Evolutionary conservation across 768 basidiomycete species (phyloP), one percentile per base, ranked within the genome.

Genomic region (Trichaptum fuscoviolaceum): DNA sequence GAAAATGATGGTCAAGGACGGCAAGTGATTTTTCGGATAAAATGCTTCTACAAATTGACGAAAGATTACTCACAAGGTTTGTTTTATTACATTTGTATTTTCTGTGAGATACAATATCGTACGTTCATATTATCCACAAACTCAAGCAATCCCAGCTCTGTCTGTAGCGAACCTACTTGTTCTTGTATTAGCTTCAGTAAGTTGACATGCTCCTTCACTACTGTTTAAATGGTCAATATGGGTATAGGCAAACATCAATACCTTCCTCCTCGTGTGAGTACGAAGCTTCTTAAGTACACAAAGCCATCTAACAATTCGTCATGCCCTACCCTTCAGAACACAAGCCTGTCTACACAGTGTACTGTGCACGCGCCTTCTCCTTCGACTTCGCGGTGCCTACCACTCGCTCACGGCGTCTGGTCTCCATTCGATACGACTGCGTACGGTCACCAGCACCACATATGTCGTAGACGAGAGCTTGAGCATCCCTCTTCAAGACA

Each of bases 261-360:
- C 42, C 15, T 52, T 52, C 20, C 42, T 52, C 42, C 42, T 52
- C 20, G 42, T 52, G 42, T 52, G 10, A 52, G 42, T 52, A 12
- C 3, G 42, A 12, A 52, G 15, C 10, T 12, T 6, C 42, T 52
- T 52, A 20, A 15, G 5, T 52, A 4, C 15, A 20, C 3, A 52
- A 15, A n/a, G n/a, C n/a, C n/a, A 52, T 12, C 42, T 52, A 20
- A 52, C 15, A 4, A 52, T 3, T 20, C 42, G 42, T 5, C 42
- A 20, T 20, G 42, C 42, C 12, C 35, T 20, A 2, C 42, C 42
- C 5, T 52, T 52, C 42, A 52, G 42, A 12, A 52, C 42, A 52
- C 42, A 52, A 20, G 42, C 42, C 42, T 52, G 42, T 61, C 59
- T 61, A 34, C 59, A 61, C 30, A 61, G 59, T 24, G 23, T 34